These are phyloP conservation scores for Penicillium sp. DNA, from an alignment of 2,329 filamentous ascomycete species.

Conservation along the genomic window DNA sequence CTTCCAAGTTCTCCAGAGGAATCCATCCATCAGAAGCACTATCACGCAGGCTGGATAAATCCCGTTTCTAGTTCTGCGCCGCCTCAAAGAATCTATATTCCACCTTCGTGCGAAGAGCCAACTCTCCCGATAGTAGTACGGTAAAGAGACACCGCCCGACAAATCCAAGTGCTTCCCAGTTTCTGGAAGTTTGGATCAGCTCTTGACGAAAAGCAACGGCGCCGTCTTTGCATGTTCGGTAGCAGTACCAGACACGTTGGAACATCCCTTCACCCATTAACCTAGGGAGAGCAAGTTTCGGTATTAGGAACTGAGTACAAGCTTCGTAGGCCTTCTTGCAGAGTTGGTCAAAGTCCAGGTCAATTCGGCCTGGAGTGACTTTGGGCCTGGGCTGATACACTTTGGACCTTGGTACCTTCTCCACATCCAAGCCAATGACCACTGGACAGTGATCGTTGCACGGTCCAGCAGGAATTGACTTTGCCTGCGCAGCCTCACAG, in stretches of 20 bases:
- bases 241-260: not conserved
- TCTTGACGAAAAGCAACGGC: not conserved
- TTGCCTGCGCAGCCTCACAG: not conserved
- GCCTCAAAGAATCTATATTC: no score
- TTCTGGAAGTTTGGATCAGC: not conserved
- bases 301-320: not conserved
- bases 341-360: no score
- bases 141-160: constrained; percentile 34
- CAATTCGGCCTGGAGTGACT: no score
- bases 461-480: not conserved
- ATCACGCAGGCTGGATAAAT: no score
- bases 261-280: not conserved
- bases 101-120: constrained; percentile 30
- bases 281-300: not conserved
- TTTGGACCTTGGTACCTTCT: not conserved
- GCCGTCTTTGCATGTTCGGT: not conserved
- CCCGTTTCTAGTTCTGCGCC: no score
- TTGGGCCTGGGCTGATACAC: no score
- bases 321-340: not conserved
- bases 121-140: constrained; percentile 28
- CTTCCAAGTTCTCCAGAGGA: no score
- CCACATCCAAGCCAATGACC: not conserved
- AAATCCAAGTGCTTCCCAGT: constrained; percentile 44
- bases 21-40: no score
- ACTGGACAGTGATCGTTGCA: not conserved